Evolutionary conservation across 1,284 basidiomycete genomes (phyloP).

Genomic region (Tremellales sp.): DNA sequence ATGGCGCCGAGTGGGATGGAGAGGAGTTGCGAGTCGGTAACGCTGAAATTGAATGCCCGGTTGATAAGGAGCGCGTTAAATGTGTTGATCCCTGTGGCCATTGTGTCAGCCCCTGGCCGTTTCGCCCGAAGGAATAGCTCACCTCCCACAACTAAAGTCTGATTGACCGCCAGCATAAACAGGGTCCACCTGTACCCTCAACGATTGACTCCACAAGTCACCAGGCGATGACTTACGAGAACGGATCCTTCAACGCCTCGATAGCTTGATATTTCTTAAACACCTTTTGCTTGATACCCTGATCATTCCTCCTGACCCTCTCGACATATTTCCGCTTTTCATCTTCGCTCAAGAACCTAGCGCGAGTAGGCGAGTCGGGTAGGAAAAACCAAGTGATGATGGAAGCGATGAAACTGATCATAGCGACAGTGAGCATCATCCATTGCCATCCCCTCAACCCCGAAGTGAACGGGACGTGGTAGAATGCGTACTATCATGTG

Average conservation of each 20-base stretch:
- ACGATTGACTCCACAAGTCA: slow-evolving; percentile 18
- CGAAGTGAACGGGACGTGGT: slow-evolving; percentile 13
- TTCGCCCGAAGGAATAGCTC: no score
- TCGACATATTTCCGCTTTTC: slow-evolving; percentile 32
- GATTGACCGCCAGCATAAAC: slow-evolving; percentile 24
- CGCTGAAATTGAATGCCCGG: slow-evolving; percentile 11
- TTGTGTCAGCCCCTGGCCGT: slow-evolving; percentile 18
- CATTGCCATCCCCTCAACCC: slow-evolving; percentile 31
- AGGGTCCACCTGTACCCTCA: no score
- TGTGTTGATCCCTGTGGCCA: slow-evolving; percentile 24
- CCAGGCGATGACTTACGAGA: no score
- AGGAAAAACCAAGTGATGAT: slow-evolving; percentile 24
- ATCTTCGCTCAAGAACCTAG: slow-evolving; percentile 27
- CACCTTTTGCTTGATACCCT: slow-evolving; percentile 33
- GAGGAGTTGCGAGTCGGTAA: slow-evolving; percentile 15
- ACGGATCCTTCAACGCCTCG: slow-evolving; percentile 30
- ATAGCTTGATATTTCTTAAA: slow-evolving; percentile 25
- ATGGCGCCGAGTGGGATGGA: slow-evolving; percentile 19
- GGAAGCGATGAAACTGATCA: slow-evolving; percentile 16
- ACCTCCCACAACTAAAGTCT: slow-evolving; percentile 34
- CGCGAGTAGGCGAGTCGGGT: slow-evolving; percentile 31
- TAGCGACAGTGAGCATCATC: slow-evolving; percentile 22
- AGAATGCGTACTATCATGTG: slow-evolving; percentile 22
- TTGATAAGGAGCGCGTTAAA: slow-evolving; percentile 24
- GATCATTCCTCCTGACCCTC: slow-evolving; percentile 34